Base-by-base conservation (phyloP, 441 rosid genomes). In the Mallotus repandus region DNA sequence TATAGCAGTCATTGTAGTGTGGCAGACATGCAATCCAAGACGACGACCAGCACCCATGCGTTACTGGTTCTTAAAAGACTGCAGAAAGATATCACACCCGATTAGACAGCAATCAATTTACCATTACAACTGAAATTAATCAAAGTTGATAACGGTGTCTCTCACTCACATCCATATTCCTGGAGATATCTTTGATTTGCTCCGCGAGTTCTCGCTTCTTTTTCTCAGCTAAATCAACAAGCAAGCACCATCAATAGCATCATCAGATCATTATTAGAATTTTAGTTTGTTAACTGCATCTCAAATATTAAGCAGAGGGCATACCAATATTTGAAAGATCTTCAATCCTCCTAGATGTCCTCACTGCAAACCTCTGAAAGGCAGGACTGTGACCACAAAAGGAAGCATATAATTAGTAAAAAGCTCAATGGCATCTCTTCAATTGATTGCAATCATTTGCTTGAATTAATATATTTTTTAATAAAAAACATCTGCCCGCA, bases 341-440 rank as follows among this genome's bases (percentile, higher is more conserved):
- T 66, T 92, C 99, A 19, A 94, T 76, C 78, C 63, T 86, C 86
- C 79, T 86, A 11, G 98, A 92, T n/a, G 98, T 94, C 79, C 94
- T 89, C 71, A 95, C 98, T 16, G 99, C 98, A 87, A 95, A 95
- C 76, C 99, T 89, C 83, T 95, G 98, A 72, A 95, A 95, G 57
- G 97, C 85, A 81, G 86, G 98, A 77, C 96, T 89, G 85, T 59
- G 50, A 73, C 71, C 62, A 63, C 65, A 69, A 41, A 54, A 18
- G 8, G 35, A 18, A 9, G 16, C 35, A 55, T 12, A 8, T 35
- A 35, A 29, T 14, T 48, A 25, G 29, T 32, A 9, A 7, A 15
- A 61, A 58, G 53, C n/a, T 38, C 64, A 56, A 11, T 29, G 7
- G 19, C 41, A 22, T 21, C 12, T 11, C 10, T 7, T 67, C n/a